These are phyloP conservation scores for Suillus variegatus DNA, from an alignment of 768 basidiomycete genomes.

Conservation along the genomic window DNA sequence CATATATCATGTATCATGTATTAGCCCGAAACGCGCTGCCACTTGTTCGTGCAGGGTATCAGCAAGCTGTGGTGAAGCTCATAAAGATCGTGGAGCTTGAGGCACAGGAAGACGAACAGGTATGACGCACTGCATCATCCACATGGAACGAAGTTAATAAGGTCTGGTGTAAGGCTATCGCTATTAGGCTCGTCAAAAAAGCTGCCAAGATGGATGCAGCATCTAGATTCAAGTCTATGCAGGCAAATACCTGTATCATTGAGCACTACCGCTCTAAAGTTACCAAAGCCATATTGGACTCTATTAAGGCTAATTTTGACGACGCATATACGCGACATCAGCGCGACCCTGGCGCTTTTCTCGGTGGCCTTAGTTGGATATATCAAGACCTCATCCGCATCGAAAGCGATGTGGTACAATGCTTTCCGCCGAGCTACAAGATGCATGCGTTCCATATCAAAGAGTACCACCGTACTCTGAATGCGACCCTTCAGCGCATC, in stretches of 20 bases:
- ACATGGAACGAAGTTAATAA: neutral
- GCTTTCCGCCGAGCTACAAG: conserved; percentile 92
- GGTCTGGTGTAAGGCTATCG: conserved; percentile 73
- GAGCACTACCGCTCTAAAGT: conserved; percentile 96
- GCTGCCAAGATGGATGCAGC: conserved; percentile 91
- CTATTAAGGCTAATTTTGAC: conserved; percentile 73
- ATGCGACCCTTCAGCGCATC: conserved; percentile 70
- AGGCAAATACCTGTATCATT: conserved; percentile 87
- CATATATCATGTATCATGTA: conserved; percentile 76
- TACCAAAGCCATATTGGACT: conserved; percentile 73
- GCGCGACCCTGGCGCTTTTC: conserved; percentile 68
- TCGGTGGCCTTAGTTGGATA: conserved; percentile 83
- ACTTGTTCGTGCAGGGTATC: conserved; percentile 77
- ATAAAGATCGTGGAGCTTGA: conserved; percentile 95
- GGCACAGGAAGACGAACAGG: conserved; percentile 93
- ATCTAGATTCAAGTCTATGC: conserved; percentile 90
- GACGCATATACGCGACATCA: conserved; percentile 62
- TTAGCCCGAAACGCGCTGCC: conserved; percentile 76
- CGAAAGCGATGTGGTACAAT: conserved; percentile 83
- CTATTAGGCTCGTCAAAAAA: conserved; percentile 92
- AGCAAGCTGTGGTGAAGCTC: conserved; percentile 87
- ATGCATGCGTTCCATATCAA: conserved; percentile 82
- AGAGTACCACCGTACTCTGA: conserved; percentile 87
- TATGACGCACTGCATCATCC: conserved; percentile 25
- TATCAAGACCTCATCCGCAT: conserved; percentile 95